phyloP scores from a whole-genome alignment of 306 rosid genomes.

The Hylodesmum podocarpum region DNA sequence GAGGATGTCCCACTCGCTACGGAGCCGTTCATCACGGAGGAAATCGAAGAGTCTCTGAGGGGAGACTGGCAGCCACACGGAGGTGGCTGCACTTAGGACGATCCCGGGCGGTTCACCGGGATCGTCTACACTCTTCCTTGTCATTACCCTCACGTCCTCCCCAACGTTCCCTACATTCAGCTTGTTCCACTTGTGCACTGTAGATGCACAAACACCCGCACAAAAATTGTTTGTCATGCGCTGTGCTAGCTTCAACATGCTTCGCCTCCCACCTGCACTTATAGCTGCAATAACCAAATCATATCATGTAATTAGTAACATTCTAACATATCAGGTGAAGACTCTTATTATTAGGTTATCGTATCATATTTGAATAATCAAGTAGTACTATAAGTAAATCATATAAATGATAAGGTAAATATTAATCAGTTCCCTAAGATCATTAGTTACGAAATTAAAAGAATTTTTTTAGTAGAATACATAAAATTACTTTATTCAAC shows the following conservation, averaged over 20 bases:
- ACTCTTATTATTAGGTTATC: too few species aligned
- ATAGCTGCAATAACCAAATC: slow-evolving; percentile 33
- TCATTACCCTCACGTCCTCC: slow-evolving; percentile 90
- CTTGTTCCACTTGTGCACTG: slow-evolving; percentile 88
- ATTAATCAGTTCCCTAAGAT: too few species aligned
- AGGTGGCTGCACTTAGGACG: slow-evolving; percentile 83
- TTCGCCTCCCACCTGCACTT: slow-evolving; percentile 59
- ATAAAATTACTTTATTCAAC: too few species aligned
- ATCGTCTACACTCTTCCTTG: slow-evolving; percentile 80
- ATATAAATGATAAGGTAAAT: too few species aligned
- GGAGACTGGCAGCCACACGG: slow-evolving; percentile 76
- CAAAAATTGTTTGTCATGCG: slow-evolving; percentile 93
- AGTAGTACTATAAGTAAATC: too few species aligned
- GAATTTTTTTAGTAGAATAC: too few species aligned
- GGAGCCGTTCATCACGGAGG: slow-evolving; percentile 70
- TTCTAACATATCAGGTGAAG: too few species aligned
- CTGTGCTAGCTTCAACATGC: slow-evolving; percentile 91
- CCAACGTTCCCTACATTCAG: slow-evolving; percentile 59
- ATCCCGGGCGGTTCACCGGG: slow-evolving; percentile 96
- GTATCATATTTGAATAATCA: too few species aligned
- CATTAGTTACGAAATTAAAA: too few species aligned
- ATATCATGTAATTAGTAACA: background rate
- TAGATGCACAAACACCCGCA: slow-evolving; percentile 82
- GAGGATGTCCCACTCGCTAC: slow-evolving; percentile 97
- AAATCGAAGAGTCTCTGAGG: slow-evolving; percentile 68